phyloP scores from a whole-genome alignment of 441 rosid genomes.

The Flueggea neowawraea region DNA sequence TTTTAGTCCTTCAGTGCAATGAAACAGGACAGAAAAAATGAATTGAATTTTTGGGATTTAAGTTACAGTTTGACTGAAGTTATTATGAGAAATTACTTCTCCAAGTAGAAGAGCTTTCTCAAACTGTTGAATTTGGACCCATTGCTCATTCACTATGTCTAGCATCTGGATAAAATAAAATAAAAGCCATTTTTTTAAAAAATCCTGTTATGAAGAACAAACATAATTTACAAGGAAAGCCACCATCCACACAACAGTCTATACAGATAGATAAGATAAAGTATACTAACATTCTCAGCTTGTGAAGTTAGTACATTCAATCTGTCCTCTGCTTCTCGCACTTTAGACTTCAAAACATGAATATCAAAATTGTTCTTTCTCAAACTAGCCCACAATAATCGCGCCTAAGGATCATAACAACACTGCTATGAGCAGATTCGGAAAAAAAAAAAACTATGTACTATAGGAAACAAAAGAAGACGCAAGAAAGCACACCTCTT shows the following conservation, averaged over 20 bases:
- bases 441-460: constrained; percentile 1
- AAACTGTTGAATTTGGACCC: constrained; percentile 88
- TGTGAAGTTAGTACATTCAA: constrained; percentile 33
- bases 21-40: constrained; percentile 1
- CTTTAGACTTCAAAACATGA: constrained; percentile 57
- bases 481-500: constrained; percentile 47
- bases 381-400: constrained; percentile 58
- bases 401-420: constrained; percentile 48
- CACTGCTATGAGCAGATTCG: constrained; percentile 29
- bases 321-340: constrained; percentile 45
- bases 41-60: neutral
- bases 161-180: constrained; percentile 40
- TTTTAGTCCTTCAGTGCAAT: neutral
- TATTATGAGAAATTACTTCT: constrained; percentile 19
- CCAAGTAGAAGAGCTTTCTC: constrained; percentile 67
- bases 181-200: neutral
- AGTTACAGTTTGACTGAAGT: neutral
- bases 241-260: neutral
- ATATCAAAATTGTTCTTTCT: constrained; percentile 77
- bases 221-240: neutral
- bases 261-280: neutral
- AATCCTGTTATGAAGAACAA: neutral
- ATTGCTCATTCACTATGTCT: constrained; percentile 65
- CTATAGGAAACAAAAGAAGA: neutral
- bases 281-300: constrained; percentile 55